phyloP scores from a whole-genome alignment of 1,284 basidiomycete species.

The Phellopilus nigrolimitatus region DNA sequence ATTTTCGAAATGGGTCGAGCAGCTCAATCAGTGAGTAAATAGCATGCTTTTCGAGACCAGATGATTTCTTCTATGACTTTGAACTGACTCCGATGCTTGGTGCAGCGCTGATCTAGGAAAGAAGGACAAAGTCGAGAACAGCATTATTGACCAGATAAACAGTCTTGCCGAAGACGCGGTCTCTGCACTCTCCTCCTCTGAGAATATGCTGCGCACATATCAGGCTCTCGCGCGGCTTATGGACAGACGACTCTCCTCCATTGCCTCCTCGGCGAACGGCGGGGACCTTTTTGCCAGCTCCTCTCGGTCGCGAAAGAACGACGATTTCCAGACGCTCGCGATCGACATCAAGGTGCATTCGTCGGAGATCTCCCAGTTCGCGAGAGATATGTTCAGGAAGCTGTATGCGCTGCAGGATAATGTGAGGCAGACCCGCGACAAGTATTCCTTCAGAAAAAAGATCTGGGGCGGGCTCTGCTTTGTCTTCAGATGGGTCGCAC shows the following conservation, averaged over 20 bases:
- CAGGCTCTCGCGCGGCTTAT: constrained; percentile 10
- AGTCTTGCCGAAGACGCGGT: constrained; percentile 2
- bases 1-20: constrained; percentile 14
- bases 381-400: constrained; percentile 3
- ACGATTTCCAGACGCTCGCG: constrained; percentile 12
- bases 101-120: constrained; percentile 6
- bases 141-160: constrained; percentile 2
- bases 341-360: constrained; percentile 5
- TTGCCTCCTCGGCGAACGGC: constrained; percentile 1
- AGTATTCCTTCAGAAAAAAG: constrained; percentile 9
- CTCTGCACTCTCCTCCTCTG: background rate
- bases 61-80: too few species aligned
- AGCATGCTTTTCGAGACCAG: too few species aligned
- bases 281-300: constrained; percentile 5
- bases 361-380: constrained; percentile 5
- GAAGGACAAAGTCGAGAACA: constrained; percentile 8
- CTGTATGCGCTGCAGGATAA: constrained; percentile 1
- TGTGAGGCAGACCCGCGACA: constrained; percentile 4
- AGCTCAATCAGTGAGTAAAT: constrained; percentile 1
- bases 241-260: constrained; percentile 1
- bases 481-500: background rate
- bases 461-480: constrained; percentile 10
- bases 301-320: background rate
- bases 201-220: constrained; percentile 5
- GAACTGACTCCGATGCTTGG: too few species aligned